Conservation (phyloP, 73 alveolate species). For the Stentor coeruleus region DNA sequence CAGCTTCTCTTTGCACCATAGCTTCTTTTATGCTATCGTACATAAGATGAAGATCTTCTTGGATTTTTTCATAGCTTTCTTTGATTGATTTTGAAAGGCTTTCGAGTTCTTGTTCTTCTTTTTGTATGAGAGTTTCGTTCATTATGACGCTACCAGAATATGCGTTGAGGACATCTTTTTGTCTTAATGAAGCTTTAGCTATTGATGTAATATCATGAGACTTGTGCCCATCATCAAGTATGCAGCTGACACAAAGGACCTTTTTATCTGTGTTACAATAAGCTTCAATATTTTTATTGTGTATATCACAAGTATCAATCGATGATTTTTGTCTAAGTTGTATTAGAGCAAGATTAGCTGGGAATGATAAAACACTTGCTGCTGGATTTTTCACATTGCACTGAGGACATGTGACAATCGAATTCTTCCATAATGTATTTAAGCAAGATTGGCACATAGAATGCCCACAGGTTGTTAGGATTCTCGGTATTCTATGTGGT, state of each 20-base stretch:
- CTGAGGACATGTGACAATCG: slow-evolving; percentile 37
- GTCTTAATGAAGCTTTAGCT: slow-evolving; percentile 31
- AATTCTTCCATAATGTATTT: background rate
- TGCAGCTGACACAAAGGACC: slow-evolving; percentile 73
- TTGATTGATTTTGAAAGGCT: background rate
- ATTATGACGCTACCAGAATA: background rate
- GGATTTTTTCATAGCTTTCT: slow-evolving; percentile 2
- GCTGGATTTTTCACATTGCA: slow-evolving; percentile 36
- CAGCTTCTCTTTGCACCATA: background rate
- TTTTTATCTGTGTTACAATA: slow-evolving; percentile 57
- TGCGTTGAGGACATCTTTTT: background rate
- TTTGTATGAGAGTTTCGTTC: background rate
- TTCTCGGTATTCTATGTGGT: slow-evolving; percentile 35
- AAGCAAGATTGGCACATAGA: slow-evolving; percentile 49
- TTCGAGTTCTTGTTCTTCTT: slow-evolving; percentile 23
- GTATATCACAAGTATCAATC: slow-evolving; percentile 36
- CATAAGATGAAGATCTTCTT: background rate
- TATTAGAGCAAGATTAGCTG: slow-evolving; percentile 40
- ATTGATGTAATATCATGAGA: slow-evolving; percentile 55
- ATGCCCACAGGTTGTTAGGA: slow-evolving; percentile 55
- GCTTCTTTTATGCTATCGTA: slow-evolving; percentile 3
- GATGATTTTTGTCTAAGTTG: slow-evolving; percentile 6
- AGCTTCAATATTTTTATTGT: slow-evolving; percentile 55
- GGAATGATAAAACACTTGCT: slow-evolving; percentile 31
- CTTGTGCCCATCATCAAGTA: slow-evolving; percentile 69